Conservation (phyloP, 106 monocot genomes). For the Dendrobium catenatum region DNA sequence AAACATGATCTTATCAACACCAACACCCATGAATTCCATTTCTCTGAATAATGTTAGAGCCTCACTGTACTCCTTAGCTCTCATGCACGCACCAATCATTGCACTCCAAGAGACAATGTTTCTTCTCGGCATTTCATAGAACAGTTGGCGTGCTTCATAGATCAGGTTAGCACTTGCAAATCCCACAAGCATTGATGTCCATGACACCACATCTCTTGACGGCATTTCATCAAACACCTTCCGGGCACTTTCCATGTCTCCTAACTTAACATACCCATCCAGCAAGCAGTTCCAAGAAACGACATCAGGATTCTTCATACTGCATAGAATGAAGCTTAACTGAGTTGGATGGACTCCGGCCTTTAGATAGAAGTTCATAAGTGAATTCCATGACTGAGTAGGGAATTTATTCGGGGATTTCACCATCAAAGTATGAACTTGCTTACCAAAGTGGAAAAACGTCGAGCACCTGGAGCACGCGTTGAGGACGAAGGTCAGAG, state of each 20-base stretch:
- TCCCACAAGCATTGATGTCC: constrained; percentile 18
- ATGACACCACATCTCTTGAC: constrained; percentile 14
- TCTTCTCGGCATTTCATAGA: constrained; percentile 18
- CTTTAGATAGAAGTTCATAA: constrained; percentile 28
- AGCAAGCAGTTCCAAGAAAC: constrained; percentile 39
- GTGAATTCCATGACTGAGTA: constrained; percentile 12
- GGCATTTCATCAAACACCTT: constrained; percentile 27
- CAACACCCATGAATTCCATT: constrained; percentile 18
- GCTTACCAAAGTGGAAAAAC: constrained; percentile 9
- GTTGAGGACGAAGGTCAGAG: constrained; percentile 21
- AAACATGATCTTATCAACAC: constrained; percentile 13
- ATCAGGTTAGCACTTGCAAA: constrained; percentile 4
- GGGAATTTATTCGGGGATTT: constrained; percentile 1
- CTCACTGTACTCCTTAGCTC: neutral
- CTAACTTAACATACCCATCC: constrained; percentile 24
- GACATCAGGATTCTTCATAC: constrained; percentile 14
- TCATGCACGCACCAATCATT: constrained; percentile 26
- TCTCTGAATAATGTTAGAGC: constrained; percentile 21
- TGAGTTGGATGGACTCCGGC: constrained; percentile 6
- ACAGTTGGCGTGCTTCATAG: constrained; percentile 9
- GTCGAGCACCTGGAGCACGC: constrained; percentile 15
- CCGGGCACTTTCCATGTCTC: constrained; percentile 10
- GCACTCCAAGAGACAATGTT: constrained; percentile 27
- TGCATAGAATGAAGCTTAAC: constrained; percentile 7
- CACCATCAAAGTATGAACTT: constrained; percentile 28